Evolutionary conservation across 768 basidiomycete species (phyloP), one percentile per base, ranked within the genome.

Genomic region (Mycena olivaceomarginata): DNA sequence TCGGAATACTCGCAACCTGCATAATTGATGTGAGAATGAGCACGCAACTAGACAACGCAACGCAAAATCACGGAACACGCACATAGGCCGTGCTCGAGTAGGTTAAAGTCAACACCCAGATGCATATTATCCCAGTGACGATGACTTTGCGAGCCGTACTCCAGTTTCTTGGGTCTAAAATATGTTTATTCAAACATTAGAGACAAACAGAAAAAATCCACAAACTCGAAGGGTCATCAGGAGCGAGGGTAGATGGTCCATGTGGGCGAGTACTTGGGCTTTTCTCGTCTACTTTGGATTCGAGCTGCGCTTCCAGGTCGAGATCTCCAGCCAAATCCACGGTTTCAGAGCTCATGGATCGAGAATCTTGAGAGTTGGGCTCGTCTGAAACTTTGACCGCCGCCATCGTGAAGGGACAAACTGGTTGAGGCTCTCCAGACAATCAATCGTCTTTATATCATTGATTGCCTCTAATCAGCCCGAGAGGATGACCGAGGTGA

Each of bases 41-140:
- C 7, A 13, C 31, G 31, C 31, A 31, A 31, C 31, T 31, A 22
- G 43, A 22, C 15, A 15, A 16, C 20, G 20, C 16, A n/a, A 8
- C 59, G 9, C 46, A 8, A 4, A 39, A 62, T 20, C 12, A 37
- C 12, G 48, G 2, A 22, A 53, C 16, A 74, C 75, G 37, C 9
- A 79, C 78, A 64, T 79, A 79, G 13, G 75, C 71, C 1, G 78
- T 79, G 13, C 72, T 74, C 2, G 75, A 59, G 57, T 79, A 79
- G 1, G 78, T 79, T 40, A 79, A 45, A 2, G 68, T 79, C 20
- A 79, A 57, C 18, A 79, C 78, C 71, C 75, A 79, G 25, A 53
- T 8, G n/a, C 78, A 76, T n/a, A 79, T 53, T 5, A 79, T 22
- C 20, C 41, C 41, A 25, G 70, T 76, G 8, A 70, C 7, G 12